Evolutionary conservation across 169 alveolate genomes (phyloP), one percentile per base, ranked within the genome.

Genomic region (Plasmodium vivax): DNA sequence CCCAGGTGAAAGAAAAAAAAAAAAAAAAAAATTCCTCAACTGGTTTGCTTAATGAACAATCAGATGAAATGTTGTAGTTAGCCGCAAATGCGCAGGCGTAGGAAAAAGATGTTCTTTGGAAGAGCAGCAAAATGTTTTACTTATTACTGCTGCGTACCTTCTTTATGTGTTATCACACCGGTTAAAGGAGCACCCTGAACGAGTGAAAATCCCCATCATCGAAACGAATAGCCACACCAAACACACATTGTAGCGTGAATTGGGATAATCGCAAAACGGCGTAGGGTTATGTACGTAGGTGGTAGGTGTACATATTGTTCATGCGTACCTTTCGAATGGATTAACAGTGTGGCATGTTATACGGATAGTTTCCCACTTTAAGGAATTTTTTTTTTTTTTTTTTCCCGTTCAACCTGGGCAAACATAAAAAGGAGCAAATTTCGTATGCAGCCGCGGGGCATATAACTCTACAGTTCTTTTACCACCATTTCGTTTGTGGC

Each of bases 351-450:
- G n/a, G 12, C n/a, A 47, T 47, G 58, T 47, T 47, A 47, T 47
- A 47, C n/a, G 16, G 58, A 47, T 0, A 47, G 10, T 47, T 47
- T 47, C n/a, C n/a, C 58, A 10, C 1, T 9, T 47, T 47, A 1
- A 47, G 5, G 58, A 3, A 47, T 1, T 32, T 43, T 58, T 58
- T 56, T 51, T 36, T 38, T 23, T 23, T 23, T 19, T 68, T 83
- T 83, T 68, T 84, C 45, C 73, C 47, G 27, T 83, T 34, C 45
- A 32, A 82, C 16, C 2, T 56, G 14, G 71, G 75, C 91, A 54
- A 7, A 38, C 23, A 45, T 34, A 81, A 7, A 81, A n/a, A 7
- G 2, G 58, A n/a, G 58, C n/a, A 47, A 16, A 45, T 10, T 45
- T 45, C n/a, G 4, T 45, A 10, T 45, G 56, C 56, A 10, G 56